Evolutionary conservation across 805 yeast genomes (phyloP).

Genomic region (Kluyveromyces wickerhamii): DNA sequence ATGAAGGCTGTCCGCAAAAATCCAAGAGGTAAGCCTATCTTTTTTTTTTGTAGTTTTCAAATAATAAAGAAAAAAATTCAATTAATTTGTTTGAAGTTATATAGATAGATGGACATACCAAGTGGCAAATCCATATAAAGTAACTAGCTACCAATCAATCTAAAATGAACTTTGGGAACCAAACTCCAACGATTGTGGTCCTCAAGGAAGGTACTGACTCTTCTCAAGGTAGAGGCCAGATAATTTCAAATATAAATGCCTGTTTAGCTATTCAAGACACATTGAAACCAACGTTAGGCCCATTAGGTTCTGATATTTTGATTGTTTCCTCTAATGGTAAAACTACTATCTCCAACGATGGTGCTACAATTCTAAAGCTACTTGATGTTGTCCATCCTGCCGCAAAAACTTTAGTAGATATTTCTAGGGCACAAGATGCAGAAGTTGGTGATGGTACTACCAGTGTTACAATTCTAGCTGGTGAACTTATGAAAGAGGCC

Average conservation of each 20-base stretch:
- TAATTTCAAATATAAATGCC: slow-evolving; percentile 90
- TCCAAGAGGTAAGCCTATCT: too few relatives aligned
- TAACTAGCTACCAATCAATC: neutral
- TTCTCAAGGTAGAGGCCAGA: slow-evolving; percentile 95
- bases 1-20: too few relatives aligned
- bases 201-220: slow-evolving; percentile 96
- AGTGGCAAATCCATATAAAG: too few relatives aligned
- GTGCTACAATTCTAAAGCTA: slow-evolving; percentile 89
- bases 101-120: too few relatives aligned
- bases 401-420: slow-evolving; percentile 89
- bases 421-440: slow-evolving; percentile 93
- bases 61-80: too few relatives aligned
- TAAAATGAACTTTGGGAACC: slow-evolving; percentile 78
- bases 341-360: slow-evolving; percentile 95
- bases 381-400: slow-evolving; percentile 98
- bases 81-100: too few relatives aligned
- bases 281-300: slow-evolving; percentile 90
- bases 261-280: slow-evolving; percentile 97
- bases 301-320: slow-evolving; percentile 92
- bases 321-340: slow-evolving; percentile 76
- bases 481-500: slow-evolving; percentile 87
- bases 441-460: slow-evolving; percentile 99
- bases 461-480: slow-evolving; percentile 88
- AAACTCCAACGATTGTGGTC: slow-evolving; percentile 97
- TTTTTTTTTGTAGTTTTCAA: too few relatives aligned